These are phyloP conservation scores for Candida ulmi DNA, from an alignment of 805 yeast species.

Conservation along the genomic window DNA sequence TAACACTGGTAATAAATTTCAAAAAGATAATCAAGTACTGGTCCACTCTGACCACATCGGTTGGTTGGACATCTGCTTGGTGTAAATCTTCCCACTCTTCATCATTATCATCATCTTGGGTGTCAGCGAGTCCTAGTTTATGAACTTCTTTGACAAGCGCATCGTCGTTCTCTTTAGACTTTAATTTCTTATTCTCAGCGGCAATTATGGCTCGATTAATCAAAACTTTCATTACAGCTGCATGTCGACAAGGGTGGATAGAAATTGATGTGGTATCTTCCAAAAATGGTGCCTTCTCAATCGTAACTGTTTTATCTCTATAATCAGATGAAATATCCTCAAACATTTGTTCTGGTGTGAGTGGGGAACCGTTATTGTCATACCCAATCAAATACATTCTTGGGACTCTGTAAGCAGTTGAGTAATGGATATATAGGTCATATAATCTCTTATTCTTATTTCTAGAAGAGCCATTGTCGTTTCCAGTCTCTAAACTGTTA, in stretches of 20 bases:
- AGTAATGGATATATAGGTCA: slow-evolving; percentile 86
- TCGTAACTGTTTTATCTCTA: slow-evolving; percentile 93
- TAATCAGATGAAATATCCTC: slow-evolving; percentile 91
- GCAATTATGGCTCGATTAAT: slow-evolving; percentile 67
- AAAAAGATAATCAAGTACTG: slow-evolving; percentile 86
- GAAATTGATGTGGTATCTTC: slow-evolving; percentile 71
- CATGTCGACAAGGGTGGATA: slow-evolving; percentile 95
- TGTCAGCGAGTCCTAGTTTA: slow-evolving; percentile 41
- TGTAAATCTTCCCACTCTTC: slow-evolving; percentile 60
- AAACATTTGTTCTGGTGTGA: slow-evolving; percentile 86
- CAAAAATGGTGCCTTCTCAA: slow-evolving; percentile 85
- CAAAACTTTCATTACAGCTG: slow-evolving; percentile 87
- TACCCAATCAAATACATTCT: slow-evolving; percentile 89
- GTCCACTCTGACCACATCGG: slow-evolving; percentile 68
- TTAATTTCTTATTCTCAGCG: slow-evolving; percentile 26
- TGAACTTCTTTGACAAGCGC: slow-evolving; percentile 37
- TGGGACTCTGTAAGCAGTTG: slow-evolving; percentile 94
- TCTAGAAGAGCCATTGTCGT: no score
- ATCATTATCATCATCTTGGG: slow-evolving; percentile 29
- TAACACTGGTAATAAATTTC: slow-evolving; percentile 93
- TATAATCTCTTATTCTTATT: slow-evolving; percentile 56
- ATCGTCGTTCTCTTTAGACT: slow-evolving; percentile 16
- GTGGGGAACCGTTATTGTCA: slow-evolving; percentile 76
- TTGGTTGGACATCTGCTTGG: slow-evolving; percentile 25
- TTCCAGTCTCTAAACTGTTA: no score